A percentile compares a stretch with the other conserved stretches of the same genome.
phyloP scores from a whole-genome alignment of 73 alveolate genomes.

The Blepharisma stoltei region DNA sequence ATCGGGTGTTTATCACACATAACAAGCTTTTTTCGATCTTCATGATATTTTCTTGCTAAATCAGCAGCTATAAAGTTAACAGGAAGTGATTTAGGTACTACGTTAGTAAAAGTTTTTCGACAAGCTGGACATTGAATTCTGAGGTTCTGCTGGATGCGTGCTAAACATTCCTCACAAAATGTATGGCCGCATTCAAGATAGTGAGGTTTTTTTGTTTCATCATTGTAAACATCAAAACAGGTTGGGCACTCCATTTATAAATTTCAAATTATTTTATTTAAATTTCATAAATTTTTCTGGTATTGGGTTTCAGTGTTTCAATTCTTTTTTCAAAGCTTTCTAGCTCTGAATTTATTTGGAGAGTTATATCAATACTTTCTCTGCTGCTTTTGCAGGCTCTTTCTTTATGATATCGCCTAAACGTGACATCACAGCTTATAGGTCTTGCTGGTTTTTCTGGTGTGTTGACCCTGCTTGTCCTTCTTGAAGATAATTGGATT shows the following conservation, averaged over 20 bases:
- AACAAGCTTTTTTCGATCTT: constrained; percentile 49
- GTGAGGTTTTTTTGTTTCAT: constrained; percentile 56
- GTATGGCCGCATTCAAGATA: constrained; percentile 81
- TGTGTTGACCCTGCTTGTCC: too few species aligned
- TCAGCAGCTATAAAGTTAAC: constrained; percentile 78
- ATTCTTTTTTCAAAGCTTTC: too few species aligned
- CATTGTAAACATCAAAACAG: constrained; percentile 64
- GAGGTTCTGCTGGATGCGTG: constrained; percentile 45
- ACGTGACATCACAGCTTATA: too few species aligned
- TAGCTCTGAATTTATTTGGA: too few species aligned
- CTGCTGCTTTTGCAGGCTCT: too few species aligned
- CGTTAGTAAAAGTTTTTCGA: constrained; percentile 57
- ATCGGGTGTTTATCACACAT: constrained; percentile 62
- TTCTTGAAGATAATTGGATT: too few species aligned
- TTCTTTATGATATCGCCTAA: too few species aligned
- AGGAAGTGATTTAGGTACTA: constrained; percentile 59
- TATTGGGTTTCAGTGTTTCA: too few species aligned
- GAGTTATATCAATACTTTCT: too few species aligned
- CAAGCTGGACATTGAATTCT: constrained; percentile 75
- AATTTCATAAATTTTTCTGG: too few species aligned
- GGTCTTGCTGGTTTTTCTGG: too few species aligned
- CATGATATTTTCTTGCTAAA: constrained; percentile 59
- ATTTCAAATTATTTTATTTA: too few species aligned
- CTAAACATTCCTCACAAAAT: constrained; percentile 78
- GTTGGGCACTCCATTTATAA: constrained; percentile 78